Conservation (phyloP, 805 yeast genomes). For the Cyberlindnera suaveolens region DNA sequence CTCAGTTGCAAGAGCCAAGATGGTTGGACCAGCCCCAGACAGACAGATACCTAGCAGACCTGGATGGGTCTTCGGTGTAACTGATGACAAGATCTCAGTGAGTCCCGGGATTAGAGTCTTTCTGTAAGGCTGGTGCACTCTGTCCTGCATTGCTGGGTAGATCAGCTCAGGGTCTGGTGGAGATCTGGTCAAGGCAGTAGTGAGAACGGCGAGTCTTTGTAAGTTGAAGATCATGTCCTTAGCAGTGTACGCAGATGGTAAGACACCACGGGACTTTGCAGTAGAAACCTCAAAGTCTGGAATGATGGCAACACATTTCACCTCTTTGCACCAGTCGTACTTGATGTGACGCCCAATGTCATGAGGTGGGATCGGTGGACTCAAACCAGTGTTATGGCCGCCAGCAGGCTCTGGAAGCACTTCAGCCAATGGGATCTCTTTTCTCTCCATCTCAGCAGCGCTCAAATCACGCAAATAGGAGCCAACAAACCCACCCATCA, state of each 20-base stretch:
- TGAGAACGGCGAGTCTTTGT: constrained; percentile 87
- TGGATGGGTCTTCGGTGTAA: constrained; percentile 75
- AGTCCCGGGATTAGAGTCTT: constrained; percentile 88
- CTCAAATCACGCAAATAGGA: constrained; percentile 80
- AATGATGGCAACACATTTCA: constrained; percentile 85
- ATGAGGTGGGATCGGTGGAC: constrained; percentile 78
- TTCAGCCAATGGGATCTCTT: constrained; percentile 79
- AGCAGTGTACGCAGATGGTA: constrained; percentile 73
- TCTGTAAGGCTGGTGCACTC: constrained; percentile 96
- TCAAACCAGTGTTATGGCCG: constrained; percentile 59
- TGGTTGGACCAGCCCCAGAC: constrained; percentile 98
- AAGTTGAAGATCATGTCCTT: constrained; percentile 86
- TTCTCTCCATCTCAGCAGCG: constrained; percentile 63
- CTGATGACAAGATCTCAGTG: constrained; percentile 66
- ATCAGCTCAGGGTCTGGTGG: constrained; percentile 80
- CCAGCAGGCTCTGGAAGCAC: constrained; percentile 77
- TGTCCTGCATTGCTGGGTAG: constrained; percentile 94
- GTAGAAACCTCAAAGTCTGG: constrained; percentile 95
- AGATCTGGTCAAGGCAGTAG: constrained; percentile 82
- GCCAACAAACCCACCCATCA: constrained; percentile 99
- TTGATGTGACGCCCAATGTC: constrained; percentile 85
- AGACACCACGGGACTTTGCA: constrained; percentile 82
- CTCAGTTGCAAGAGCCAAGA: constrained; percentile 85
- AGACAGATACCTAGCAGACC: constrained; percentile 92
- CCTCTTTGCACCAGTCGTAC: constrained; percentile 74